Percentiles rank a stretch among this genome's conserved stretches.
phyloP scores from a whole-genome alignment of 768 basidiomycete species.

The Kwoniella dendrophila region DNA sequence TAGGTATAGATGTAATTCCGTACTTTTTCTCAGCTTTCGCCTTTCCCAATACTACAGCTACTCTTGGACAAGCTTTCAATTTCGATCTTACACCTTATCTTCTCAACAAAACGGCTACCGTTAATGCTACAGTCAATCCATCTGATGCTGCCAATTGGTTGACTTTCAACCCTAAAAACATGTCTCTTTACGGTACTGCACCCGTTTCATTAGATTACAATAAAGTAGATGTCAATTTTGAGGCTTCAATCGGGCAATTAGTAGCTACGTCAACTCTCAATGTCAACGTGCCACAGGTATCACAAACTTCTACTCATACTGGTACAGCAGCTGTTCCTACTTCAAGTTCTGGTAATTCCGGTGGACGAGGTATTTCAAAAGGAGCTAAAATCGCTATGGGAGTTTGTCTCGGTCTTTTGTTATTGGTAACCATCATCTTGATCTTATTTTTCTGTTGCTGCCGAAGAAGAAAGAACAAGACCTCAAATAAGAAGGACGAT shows the following conservation, averaged over 20 bases:
- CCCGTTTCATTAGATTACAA: conserved; percentile 34
- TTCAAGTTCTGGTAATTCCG: conserved; percentile 8
- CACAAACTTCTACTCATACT: conserved; percentile 27
- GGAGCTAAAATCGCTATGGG: conserved; percentile 54
- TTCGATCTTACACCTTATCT: conserved; percentile 66
- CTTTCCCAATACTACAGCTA: conserved; percentile 64
- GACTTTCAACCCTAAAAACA: conserved; percentile 36
- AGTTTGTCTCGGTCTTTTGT: conserved; percentile 48
- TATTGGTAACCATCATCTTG: conserved; percentile 38
- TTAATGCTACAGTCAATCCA: conserved; percentile 45
- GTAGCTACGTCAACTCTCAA: conserved; percentile 34
- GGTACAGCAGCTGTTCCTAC: conserved; percentile 32
- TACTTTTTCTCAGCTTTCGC: conserved; percentile 69
- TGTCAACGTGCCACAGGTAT: conserved; percentile 32
- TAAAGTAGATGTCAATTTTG: conserved; percentile 41
- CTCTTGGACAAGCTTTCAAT: conserved; percentile 61
- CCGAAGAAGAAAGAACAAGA: conserved; percentile 34
- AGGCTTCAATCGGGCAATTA: conserved; percentile 26
- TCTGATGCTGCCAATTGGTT: conserved; percentile 46
- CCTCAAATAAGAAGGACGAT: conserved; percentile 31
- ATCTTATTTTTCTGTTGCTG: conserved; percentile 51
- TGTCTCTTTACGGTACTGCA: conserved; percentile 39
- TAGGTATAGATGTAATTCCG: conserved; percentile 69
- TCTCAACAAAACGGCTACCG: conserved; percentile 57
- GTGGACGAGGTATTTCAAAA: conserved; percentile 42